Conservation (phyloP, 2,329 filamentous ascomycete genomes). For the Ceratocystis diversiconidia region DNA sequence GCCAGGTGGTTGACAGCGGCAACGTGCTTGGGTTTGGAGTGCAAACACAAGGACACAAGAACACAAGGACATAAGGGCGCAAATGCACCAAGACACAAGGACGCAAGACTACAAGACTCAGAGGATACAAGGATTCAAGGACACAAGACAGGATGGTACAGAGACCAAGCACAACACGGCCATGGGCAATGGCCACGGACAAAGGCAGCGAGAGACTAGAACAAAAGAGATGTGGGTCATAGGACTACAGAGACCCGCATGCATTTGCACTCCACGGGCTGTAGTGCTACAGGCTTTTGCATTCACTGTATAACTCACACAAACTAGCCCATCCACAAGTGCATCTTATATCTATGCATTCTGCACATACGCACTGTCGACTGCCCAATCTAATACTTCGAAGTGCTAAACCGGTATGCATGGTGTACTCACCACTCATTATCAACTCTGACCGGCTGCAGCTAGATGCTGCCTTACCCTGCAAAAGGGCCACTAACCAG, state of each 20-base stretch:
- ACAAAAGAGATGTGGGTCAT: too few relatives aligned
- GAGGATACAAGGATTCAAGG: too few relatives aligned
- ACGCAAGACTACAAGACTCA: neutral
- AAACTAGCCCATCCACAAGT: neutral
- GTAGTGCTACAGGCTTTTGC: neutral
- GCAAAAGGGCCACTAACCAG: neutral
- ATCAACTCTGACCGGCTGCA: neutral
- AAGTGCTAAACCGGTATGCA: neutral
- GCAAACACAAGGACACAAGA: neutral
- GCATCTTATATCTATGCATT: neutral
- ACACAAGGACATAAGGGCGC: neutral
- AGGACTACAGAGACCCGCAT: too few relatives aligned
- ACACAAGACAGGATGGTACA: too few relatives aligned
- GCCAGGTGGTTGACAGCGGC: conserved; percentile 7
- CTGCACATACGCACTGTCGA: neutral
- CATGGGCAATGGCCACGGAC: too few relatives aligned
- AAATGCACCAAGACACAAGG: neutral
- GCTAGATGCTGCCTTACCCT: neutral
- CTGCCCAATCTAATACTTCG: neutral
- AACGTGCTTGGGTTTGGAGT: neutral
- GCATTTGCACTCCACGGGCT: neutral
- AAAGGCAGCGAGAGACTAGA: too few relatives aligned
- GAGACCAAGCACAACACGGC: too few relatives aligned
- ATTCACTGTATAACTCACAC: neutral
- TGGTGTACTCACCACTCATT: neutral